phyloP scores from a whole-genome alignment of 2,329 filamentous ascomycete genomes.

The Hortaea sp. region DNA sequence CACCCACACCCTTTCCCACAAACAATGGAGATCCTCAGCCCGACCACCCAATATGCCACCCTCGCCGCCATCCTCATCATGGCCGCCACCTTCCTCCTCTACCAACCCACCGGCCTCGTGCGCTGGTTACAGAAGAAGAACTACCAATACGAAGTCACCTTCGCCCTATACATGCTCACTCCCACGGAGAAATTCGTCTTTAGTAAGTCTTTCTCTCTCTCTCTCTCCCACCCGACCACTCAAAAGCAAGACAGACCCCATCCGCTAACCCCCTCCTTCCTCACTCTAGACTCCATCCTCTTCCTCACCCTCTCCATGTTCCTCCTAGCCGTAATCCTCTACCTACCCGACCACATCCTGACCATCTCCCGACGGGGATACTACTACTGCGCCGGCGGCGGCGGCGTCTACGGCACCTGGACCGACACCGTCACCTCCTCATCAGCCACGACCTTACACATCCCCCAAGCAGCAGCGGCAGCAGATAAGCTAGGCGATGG shows the following conservation, averaged over 20 bases:
- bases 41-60: slow-evolving; percentile 5
- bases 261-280: background rate
- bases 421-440: slow-evolving; percentile 4
- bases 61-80: slow-evolving; percentile 59
- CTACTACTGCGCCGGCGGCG: slow-evolving; percentile 93
- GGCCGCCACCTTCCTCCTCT: slow-evolving; percentile 30
- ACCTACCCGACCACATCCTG: slow-evolving; percentile 83
- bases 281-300: slow-evolving; percentile 64
- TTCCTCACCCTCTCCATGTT: slow-evolving; percentile 84
- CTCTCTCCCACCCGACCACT: background rate
- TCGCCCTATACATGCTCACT: slow-evolving; percentile 94
- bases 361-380: slow-evolving; percentile 75
- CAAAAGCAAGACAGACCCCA: background rate
- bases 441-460: background rate
- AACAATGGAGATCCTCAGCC: slow-evolving; percentile 1
- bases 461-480: slow-evolving; percentile 4
- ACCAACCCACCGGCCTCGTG: slow-evolving; percentile 46
- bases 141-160: slow-evolving; percentile 97
- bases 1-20: background rate
- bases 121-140: slow-evolving; percentile 90
- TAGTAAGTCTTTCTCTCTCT: slow-evolving; percentile 52
- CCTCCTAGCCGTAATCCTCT: slow-evolving; percentile 76
- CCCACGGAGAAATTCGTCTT: slow-evolving; percentile 94
- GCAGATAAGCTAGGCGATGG: slow-evolving; percentile 2
- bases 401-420: slow-evolving; percentile 41